Base-by-base conservation (phyloP, 257 asterid genomes). In the Solanum sparsipilum region DNA sequence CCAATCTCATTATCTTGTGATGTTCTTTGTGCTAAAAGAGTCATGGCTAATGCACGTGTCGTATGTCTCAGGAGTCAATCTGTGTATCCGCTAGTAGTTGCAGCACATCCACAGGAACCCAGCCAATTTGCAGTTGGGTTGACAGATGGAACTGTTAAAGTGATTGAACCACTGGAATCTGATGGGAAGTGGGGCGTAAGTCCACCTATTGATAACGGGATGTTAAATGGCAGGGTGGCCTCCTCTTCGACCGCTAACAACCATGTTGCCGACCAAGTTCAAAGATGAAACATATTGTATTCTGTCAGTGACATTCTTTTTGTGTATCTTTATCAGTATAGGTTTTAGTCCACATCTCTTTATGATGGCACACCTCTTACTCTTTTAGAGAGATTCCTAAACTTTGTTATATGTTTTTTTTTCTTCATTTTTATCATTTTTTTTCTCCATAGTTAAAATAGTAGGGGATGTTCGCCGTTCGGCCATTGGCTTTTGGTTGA, bases 61-160 rank as follows among this genome's bases (percentile, higher is more conserved):
- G 72, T 20, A 13, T 60, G 71, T 86, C 70, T 25, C 96, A 96
- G 99, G 92, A 92, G 92, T 91, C 98, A 93, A 93, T 84, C 91
- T 1, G 93, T 90, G 39, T 92, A 93, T 87, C 98, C 98, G 4
- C 92, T 94, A 18, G 98, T 91, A 2, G 92, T 95, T 7, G 99
- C 98, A 25, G 97, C 98, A 20, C 98, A 96, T 87, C 99, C 99
- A 6, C 98, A 94, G 83, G 98, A 94, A 60, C 90, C 97, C 6
- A 93, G 94, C 88, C 99, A 96, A 88, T 94, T 96, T 78, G 98
- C 98, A 1, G 92, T 96, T 29, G 99, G 99, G 65, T 92, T 96
- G 92, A 88, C 95, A 3, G 98, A 96, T 72, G 98, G 99, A 78
- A 92, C 98, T 1, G 98, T 96, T n/a, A 96, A 95, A 90, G 99